Conservation (phyloP, 2,329 filamentous ascomycete species). For the Trichoderma harzianum region DNA sequence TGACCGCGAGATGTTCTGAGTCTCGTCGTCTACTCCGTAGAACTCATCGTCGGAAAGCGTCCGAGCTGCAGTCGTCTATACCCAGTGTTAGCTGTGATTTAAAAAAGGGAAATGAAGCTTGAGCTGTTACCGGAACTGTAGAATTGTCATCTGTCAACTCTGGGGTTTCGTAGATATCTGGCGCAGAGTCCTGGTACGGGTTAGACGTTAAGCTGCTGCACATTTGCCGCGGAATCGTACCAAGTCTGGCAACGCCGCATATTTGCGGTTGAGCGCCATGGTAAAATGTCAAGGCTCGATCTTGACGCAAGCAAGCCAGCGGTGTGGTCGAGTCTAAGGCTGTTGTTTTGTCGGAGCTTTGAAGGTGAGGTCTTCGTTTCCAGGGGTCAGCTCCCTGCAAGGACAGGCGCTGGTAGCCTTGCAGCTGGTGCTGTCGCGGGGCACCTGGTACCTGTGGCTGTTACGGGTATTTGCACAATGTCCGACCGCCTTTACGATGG, state of each 20-base stretch:
- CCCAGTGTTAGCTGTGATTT: constrained; percentile 25
- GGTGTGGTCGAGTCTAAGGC: not conserved
- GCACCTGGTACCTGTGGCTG: not conserved
- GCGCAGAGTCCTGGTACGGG: constrained; percentile 71
- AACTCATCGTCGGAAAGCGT: constrained; percentile 62
- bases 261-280: constrained; percentile 78
- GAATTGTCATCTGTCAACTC: constrained; percentile 88
- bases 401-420: not conserved
- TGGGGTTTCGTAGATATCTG: constrained; percentile 95
- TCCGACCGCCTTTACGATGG: not conserved
- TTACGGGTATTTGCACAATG: not conserved
- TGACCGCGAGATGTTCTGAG: constrained; percentile 68
- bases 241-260: constrained; percentile 75
- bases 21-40: constrained; percentile 60
- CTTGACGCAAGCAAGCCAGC: not conserved
- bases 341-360: not conserved
- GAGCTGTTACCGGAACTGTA: constrained; percentile 66
- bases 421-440: not conserved
- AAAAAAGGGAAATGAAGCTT: not conserved
- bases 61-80: constrained; percentile 52
- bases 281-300: not conserved
- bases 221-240: constrained; percentile 42
- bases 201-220: constrained; percentile 11
- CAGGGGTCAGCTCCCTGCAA: constrained; percentile 5
- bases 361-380: not conserved